A percentile compares a stretch with the other conserved stretches of the same genome.
Conservation (phyloP, 148 eudicot genomes). For the Bassia scoparia region DNA sequence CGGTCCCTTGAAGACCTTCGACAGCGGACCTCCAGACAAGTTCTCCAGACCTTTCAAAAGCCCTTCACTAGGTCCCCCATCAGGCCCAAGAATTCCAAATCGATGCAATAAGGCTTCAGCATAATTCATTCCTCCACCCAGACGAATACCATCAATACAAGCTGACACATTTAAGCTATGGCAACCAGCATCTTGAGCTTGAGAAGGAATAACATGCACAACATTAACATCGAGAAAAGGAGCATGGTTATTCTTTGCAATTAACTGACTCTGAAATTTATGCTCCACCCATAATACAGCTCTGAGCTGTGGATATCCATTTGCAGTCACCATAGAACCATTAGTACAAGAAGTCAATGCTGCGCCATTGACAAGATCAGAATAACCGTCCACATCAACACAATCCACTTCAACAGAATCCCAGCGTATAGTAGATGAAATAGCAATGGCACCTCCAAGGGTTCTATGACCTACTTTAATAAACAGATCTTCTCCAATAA, state of each 20-base stretch:
- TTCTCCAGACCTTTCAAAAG: conserved; percentile 71
- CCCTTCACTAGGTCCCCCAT: conserved; percentile 89
- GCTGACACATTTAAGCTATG: conserved; percentile 84
- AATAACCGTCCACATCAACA: conserved; percentile 47
- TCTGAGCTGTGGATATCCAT: conserved; percentile 53
- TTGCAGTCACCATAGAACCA: conserved; percentile 31
- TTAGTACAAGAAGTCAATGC: conserved; percentile 28
- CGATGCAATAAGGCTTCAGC: conserved; percentile 78
- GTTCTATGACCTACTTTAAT: conserved; percentile 75
- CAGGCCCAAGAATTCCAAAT: conserved; percentile 86
- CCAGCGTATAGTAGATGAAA: conserved; percentile 69
- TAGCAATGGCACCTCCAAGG: conserved; percentile 82
- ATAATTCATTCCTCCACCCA: conserved; percentile 93
- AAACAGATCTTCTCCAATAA: conserved; percentile 62
- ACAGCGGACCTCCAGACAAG: conserved; percentile 72
- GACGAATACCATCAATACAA: conserved; percentile 78
- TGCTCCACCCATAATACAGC: conserved; percentile 89
- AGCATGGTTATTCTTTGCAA: conserved; percentile 22
- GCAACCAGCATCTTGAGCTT: conserved; percentile 61
- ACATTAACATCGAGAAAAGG: conserved; percentile 66
- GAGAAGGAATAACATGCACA: conserved; percentile 75
- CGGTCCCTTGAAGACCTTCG: conserved; percentile 72
- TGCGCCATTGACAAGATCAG: conserved; percentile 29
- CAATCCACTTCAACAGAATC: conserved; percentile 75
- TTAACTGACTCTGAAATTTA: conserved; percentile 33